phyloP scores from a whole-genome alignment of 2,329 filamentous ascomycete species.

The Mycosphaerelloides madeirae region DNA sequence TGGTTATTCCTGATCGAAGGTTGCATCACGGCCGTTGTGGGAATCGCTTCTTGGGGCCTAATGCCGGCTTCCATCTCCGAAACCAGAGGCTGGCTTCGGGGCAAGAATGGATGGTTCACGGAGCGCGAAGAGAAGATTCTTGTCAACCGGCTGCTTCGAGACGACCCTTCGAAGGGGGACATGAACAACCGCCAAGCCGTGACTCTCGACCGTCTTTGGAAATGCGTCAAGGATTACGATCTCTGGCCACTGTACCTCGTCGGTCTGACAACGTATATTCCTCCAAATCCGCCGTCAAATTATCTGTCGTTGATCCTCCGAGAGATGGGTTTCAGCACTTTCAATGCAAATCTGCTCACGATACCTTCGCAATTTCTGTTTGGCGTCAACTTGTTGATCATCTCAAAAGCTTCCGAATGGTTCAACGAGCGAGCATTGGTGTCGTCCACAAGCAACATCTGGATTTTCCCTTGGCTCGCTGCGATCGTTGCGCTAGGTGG shows the following conservation, averaged over 20 bases:
- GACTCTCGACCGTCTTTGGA: slow-evolving; percentile 37
- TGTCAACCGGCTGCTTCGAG: slow-evolving; percentile 57
- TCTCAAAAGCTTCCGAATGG: slow-evolving; percentile 48
- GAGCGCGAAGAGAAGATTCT: slow-evolving; percentile 64
- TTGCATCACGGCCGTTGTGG: slow-evolving; percentile 27
- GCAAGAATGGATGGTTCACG: slow-evolving; percentile 53
- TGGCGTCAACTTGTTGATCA: slow-evolving; percentile 38
- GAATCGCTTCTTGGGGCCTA: slow-evolving; percentile 31
- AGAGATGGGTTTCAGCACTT: slow-evolving; percentile 42
- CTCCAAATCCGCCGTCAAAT: slow-evolving; percentile 44
- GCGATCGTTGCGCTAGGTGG: slow-evolving; percentile 37
- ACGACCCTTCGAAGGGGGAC: slow-evolving; percentile 51
- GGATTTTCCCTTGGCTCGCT: slow-evolving; percentile 57
- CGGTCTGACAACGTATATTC: slow-evolving; percentile 42
- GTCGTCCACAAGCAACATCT: slow-evolving; percentile 41
- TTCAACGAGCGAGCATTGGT: slow-evolving; percentile 51
- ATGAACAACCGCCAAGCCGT: slow-evolving; percentile 58
- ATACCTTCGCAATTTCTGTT: slow-evolving; percentile 43
- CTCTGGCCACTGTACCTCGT: slow-evolving; percentile 39
- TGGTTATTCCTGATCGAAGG: slow-evolving; percentile 33
- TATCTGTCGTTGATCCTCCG: slow-evolving; percentile 52
- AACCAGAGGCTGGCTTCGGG: slow-evolving; percentile 58
- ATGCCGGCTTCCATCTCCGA: slow-evolving; percentile 54
- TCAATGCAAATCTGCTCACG: slow-evolving; percentile 59
- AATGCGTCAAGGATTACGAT: slow-evolving; percentile 23